phyloP scores from a whole-genome alignment of 1,139 yeast genomes.

The Blastobotrys capitulatus region DNA sequence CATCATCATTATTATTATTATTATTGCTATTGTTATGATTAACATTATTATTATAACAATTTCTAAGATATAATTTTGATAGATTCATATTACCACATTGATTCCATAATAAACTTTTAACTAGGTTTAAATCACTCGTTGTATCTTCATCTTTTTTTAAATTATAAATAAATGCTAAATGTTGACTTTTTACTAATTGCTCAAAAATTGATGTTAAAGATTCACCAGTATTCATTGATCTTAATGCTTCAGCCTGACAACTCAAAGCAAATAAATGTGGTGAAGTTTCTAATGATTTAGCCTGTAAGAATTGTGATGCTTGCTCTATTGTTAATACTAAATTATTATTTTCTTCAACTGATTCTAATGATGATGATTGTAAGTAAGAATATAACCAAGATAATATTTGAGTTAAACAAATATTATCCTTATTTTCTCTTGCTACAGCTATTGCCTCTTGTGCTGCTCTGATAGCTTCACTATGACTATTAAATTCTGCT shows the following conservation, averaged over 20 bases:
- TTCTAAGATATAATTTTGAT: constrained; percentile 20
- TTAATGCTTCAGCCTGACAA: constrained; percentile 54
- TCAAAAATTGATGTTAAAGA: constrained; percentile 45
- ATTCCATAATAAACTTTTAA: constrained; percentile 27
- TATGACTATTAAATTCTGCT: constrained; percentile 67
- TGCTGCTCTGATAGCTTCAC: constrained; percentile 72
- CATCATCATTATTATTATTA: neutral
- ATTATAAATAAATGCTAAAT: constrained; percentile 39
- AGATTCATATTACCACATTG: constrained; percentile 23
- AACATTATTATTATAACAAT: constrained; percentile 6
- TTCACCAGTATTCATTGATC: constrained; percentile 48
- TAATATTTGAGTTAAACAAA: constrained; percentile 68
- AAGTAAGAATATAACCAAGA: constrained; percentile 76
- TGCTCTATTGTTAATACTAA: constrained; percentile 43
- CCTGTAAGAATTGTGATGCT: constrained; percentile 55
- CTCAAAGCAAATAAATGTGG: constrained; percentile 51
- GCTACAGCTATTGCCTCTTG: constrained; percentile 89
- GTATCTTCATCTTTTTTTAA: constrained; percentile 28
- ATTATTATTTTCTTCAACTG: constrained; percentile 11
- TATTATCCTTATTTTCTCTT: constrained; percentile 72
- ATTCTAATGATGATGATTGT: constrained; percentile 48
- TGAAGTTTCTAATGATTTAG: constrained; percentile 51
- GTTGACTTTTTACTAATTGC: constrained; percentile 49
- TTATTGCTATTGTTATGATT: no score
- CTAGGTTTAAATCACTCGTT: constrained; percentile 24